Base-by-base conservation (phyloP, 352 stramenopile species). In the Globisporangium splendens region DNA sequence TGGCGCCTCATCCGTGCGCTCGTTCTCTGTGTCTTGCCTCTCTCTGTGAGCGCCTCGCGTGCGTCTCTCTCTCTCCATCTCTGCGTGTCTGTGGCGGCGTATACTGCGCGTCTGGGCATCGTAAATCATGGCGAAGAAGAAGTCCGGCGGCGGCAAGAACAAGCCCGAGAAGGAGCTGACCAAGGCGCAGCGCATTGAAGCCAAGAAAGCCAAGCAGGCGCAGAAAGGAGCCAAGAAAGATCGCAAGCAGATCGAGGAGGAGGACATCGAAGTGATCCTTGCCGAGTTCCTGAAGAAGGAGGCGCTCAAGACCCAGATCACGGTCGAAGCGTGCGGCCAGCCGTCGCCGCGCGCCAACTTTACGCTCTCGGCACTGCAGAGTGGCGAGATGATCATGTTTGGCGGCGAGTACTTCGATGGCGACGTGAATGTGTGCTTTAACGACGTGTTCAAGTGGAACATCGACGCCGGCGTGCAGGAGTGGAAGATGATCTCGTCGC, bases 321-420 rank as follows among this genome's bases (percentile, higher is more conserved):
- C 61, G 12, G 61, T 94, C 14, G 80, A 89, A 33, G 50, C 62
- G 8, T 59, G 61, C 48, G 39, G 64, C 22, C 85, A 93, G 61
- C 85, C 85, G 20, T 74, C 73, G 20, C 83, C 83, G 28, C 74
- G 85, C 49, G 79, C 83, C 52, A 93, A 95, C 53, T 95, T 95
- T 50, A 86, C 80, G 28, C 73, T 95, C 50, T 88, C 80, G 18
- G 74, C 79, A 44, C 73, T 95, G 28, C 68, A 73, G 1, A 86
- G 59, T 8, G 86, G 88, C 49, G 85, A 95, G 50, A 85, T 98
- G 68, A 63, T 97, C 54, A 72, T 98, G 44, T 99, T 99, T 71
- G 97, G 97, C 39, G 97, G 97, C 49, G 97, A 99, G 76, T 98
- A 97, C 73, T 99, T 96, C 70, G 92, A 99, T 70, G 97, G 97